A percentile compares a stretch with the other conserved stretches of the same genome.
These are phyloP conservation scores for Coemansia pectinata DNA, from an alignment of 192 early-diverging fungal genomes.

Conservation along the genomic window DNA sequence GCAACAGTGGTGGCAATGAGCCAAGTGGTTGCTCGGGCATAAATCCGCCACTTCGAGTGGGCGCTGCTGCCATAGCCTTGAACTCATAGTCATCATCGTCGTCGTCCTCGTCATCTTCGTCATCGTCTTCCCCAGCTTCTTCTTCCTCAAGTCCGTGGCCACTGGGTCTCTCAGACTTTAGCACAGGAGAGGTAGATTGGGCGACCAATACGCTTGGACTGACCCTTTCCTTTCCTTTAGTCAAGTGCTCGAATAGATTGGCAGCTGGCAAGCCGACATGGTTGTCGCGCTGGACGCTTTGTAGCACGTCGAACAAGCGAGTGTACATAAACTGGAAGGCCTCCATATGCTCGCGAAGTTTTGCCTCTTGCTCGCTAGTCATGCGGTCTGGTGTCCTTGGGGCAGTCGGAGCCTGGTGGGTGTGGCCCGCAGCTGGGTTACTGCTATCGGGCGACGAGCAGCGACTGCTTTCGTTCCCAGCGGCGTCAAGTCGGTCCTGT, in stretches of 20 bases:
- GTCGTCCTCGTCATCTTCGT: conserved; percentile 14
- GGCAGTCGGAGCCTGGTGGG: neutral
- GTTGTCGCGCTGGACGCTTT: conserved; percentile 61
- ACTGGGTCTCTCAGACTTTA: neutral
- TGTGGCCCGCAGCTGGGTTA: neutral
- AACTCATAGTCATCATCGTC: conserved; percentile 14
- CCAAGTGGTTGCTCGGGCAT: conserved; percentile 16
- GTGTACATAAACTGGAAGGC: conserved; percentile 59
- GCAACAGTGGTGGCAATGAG: conserved; percentile 34
- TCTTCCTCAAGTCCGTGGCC: neutral
- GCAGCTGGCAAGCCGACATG: conserved; percentile 41
- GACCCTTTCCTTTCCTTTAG: conserved; percentile 13
- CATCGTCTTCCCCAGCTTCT: conserved; percentile 9
- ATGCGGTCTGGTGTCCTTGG: conserved; percentile 7
- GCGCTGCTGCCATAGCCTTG: neutral
- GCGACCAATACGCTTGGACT: neutral
- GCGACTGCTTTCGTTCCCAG: conserved; percentile 15
- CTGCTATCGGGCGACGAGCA: conserved; percentile 16
- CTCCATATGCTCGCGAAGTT: conserved; percentile 47
- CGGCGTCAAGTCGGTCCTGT: neutral
- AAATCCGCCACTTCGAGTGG: neutral
- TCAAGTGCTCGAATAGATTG: conserved; percentile 40
- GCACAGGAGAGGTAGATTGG: neutral
- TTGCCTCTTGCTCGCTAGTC: conserved; percentile 20
- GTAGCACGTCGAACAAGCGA: conserved; percentile 71